Evolutionary conservation across 176 grass and related monocot species (phyloP), one percentile per base, ranked within the genome.

Genomic region (Oryza longistaminata): DNA sequence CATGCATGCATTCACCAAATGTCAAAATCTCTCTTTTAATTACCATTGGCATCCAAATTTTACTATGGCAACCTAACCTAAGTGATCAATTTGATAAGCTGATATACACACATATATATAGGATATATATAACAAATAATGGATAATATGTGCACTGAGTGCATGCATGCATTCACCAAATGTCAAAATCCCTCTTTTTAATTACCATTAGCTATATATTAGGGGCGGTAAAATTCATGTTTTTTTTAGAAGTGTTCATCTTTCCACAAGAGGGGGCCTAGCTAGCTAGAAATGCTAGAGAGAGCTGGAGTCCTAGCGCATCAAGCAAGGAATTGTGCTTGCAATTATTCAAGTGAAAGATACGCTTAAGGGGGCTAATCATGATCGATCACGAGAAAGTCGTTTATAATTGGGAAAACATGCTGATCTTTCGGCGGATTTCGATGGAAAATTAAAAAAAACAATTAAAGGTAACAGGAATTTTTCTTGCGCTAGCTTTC

Each of bases 361-460:
- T 24, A 55, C 52, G 66, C 69, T 73, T 73, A 64, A 13, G 37
- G 14, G 14, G 7, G 3, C 42, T 64, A 82, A 64, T 79, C 49
- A 72, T 79, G 34, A 65, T 65, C 29, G 29, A 2, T 31, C 52
- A 22, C 25, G 12, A 34, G 64, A 60, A 81, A 81, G 14, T 22
- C 48, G 24, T 10, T 58, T 17, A 7, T 19, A 13, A 15, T 60
- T 68, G 35, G 77, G 39, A 81, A 81, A 87, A 87, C 48, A 21
- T n/a, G 34, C 8, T 26, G 40, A 53, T 80, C 84, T 80, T 80
- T 80, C 55, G 77, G 70, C 61, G 68, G 76, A 40, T 53, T 66
- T 86, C 43, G 67, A 79, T 2, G 68, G 34, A 53, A 86, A 37
- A 35, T 31, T 31, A 31, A 31, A 31, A 31, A 37, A 80, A 43